Conservation (phyloP, 2,329 filamentous ascomycete genomes). For the Fonsecaea pugnacius region DNA sequence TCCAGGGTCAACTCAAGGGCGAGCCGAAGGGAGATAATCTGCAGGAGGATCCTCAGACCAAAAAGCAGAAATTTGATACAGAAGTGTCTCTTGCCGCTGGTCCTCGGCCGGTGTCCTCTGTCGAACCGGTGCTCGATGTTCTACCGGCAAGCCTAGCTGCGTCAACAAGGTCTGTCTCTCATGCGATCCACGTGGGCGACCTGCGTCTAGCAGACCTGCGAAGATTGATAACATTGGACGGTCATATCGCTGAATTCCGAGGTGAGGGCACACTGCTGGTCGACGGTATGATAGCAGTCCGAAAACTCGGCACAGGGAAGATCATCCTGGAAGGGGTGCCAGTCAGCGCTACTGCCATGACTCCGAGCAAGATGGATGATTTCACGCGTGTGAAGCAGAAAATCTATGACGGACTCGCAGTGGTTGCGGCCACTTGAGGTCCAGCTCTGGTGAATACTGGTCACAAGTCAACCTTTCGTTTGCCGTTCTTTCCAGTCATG, state of each 20-base stretch:
- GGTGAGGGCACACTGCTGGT: conserved; percentile 91
- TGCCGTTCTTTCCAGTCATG: conserved; percentile 10
- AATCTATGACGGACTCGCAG: conserved; percentile 91
- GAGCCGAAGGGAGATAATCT: conserved; percentile 50
- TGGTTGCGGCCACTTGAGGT: conserved; percentile 73
- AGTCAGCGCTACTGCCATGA: conserved; percentile 51
- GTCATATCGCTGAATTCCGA: conserved; percentile 87
- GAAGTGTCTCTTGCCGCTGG: conserved; percentile 44
- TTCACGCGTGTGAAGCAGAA: conserved; percentile 87
- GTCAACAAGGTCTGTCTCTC: conserved; percentile 74
- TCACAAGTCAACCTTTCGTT: neutral
- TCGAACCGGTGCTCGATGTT: conserved; percentile 61
- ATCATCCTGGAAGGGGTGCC: conserved; percentile 85
- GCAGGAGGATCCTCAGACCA: conserved; percentile 50
- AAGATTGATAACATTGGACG: conserved; percentile 77
- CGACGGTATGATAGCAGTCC: conserved; percentile 83
- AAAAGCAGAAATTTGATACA: conserved; percentile 58
- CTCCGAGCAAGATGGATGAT: conserved; percentile 62
- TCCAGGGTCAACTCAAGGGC: conserved; percentile 73
- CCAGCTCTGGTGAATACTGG: neutral
- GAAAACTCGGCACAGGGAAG: conserved; percentile 82
- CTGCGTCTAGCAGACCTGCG: conserved; percentile 85
- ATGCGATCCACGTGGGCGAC: conserved; percentile 93
- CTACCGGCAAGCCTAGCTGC: conserved; percentile 67
- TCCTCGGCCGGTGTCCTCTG: conserved; percentile 6